Conservation (phyloP, 2,329 filamentous ascomycete genomes). For the Pseudogymnoascus sp. region DNA sequence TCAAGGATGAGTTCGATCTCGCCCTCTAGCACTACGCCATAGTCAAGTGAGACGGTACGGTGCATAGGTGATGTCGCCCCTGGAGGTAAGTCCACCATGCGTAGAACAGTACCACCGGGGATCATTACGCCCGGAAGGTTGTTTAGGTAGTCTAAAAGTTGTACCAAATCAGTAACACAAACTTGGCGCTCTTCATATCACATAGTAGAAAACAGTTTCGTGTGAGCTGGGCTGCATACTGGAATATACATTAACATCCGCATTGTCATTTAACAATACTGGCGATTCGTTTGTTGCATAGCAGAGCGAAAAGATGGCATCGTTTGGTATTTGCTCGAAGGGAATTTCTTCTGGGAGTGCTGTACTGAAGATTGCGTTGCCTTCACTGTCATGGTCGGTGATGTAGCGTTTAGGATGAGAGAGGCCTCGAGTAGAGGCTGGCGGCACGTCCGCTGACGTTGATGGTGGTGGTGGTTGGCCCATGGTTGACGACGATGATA, state of each 20-base stretch:
- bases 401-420: constrained; percentile 15
- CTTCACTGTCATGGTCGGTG: constrained; percentile 18
- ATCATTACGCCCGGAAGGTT: constrained; percentile 13
- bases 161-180: background rate
- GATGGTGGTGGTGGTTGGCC: background rate
- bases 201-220: background rate
- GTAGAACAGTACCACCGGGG: constrained; percentile 18
- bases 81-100: constrained; percentile 21
- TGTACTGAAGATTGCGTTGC: constrained; percentile 18
- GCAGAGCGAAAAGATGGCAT: constrained; percentile 16
- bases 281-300: constrained; percentile 20
- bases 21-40: constrained; percentile 22
- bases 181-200: background rate
- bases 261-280: constrained; percentile 12
- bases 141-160: constrained; percentile 10
- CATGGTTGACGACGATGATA: background rate
- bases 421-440: background rate
- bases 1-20: constrained; percentile 21
- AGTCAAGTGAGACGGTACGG: constrained; percentile 21
- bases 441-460: background rate
- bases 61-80: constrained; percentile 20
- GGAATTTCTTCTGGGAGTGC: constrained; percentile 13
- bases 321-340: constrained; percentile 17
- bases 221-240: background rate
- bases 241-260: constrained; percentile 14